Conservation (phyloP, 2,329 filamentous ascomycete species). For the Colletotrichum viniferum region DNA sequence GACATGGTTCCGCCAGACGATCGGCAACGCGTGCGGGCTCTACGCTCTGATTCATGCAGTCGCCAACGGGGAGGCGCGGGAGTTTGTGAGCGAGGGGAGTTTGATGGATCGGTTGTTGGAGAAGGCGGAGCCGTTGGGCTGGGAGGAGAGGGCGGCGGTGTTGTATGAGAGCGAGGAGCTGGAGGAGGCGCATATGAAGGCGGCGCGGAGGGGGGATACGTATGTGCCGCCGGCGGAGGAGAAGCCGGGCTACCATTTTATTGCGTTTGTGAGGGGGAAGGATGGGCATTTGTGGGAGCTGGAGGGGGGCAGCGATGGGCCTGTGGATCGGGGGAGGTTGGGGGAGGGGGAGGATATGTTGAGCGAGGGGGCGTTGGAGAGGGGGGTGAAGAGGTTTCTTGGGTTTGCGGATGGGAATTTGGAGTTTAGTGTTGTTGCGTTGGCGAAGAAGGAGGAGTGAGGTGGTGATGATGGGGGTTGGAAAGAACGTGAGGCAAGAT, state of each 20-base stretch:
- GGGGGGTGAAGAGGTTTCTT: constrained; percentile 55
- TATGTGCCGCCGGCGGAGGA: constrained; percentile 64
- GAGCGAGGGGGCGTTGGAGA: constrained; percentile 70
- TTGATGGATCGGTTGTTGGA: constrained; percentile 63
- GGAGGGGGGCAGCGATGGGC: constrained; percentile 76
- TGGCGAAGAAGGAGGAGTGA: constrained; percentile 27
- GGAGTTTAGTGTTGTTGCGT: constrained; percentile 44
- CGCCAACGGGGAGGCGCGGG: constrained; percentile 68
- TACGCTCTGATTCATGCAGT: constrained; percentile 78
- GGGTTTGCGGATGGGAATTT: constrained; percentile 37
- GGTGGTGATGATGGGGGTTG: background rate
- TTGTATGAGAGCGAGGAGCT: constrained; percentile 74
- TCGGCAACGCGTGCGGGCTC: constrained; percentile 80
- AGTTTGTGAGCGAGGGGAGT: constrained; percentile 57
- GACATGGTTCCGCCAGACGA: constrained; percentile 86
- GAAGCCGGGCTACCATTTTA: constrained; percentile 74
- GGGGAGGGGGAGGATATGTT: constrained; percentile 63
- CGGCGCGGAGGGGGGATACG: constrained; percentile 72
- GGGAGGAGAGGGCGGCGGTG: constrained; percentile 66
- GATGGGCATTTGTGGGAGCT: constrained; percentile 77
- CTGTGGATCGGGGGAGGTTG: constrained; percentile 67
- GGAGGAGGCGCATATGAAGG: constrained; percentile 74
- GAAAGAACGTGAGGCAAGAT: too few species aligned
- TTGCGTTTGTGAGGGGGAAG: constrained; percentile 76
- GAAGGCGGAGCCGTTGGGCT: constrained; percentile 66